phyloP scores from a whole-genome alignment of 2,329 filamentous ascomycete genomes.

The Volutella citrinella region DNA sequence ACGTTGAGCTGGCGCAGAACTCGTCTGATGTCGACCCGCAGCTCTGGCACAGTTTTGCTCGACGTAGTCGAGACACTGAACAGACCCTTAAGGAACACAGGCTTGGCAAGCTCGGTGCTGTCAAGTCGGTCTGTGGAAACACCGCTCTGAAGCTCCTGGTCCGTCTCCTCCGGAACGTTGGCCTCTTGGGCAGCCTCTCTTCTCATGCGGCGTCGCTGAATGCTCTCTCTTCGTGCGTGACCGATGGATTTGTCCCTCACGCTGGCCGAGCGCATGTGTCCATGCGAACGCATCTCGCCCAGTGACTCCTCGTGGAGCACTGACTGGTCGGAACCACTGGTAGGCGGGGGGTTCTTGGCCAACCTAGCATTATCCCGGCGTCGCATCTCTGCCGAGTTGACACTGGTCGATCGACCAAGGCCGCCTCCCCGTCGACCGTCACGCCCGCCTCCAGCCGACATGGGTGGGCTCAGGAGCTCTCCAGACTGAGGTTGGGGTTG shows the following conservation, averaged over 20 bases:
- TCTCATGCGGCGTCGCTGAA: conserved; percentile 76
- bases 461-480: conserved; percentile 73
- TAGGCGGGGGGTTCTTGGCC: conserved; percentile 64
- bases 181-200: conserved; percentile 70
- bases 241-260: conserved; percentile 82
- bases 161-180: conserved; percentile 88
- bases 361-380: conserved; percentile 52
- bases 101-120: conserved; percentile 80
- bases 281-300: conserved; percentile 48
- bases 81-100: conserved; percentile 91
- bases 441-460: conserved; percentile 53
- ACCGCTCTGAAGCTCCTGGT: conserved; percentile 67
- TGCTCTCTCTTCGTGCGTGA: conserved; percentile 86
- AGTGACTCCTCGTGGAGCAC: conserved; percentile 51
- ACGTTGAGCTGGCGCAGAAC: conserved; percentile 85
- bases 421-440: conserved; percentile 61
- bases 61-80: conserved; percentile 98
- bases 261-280: conserved; percentile 58
- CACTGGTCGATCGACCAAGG: conserved; percentile 83
- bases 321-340: conserved; percentile 78
- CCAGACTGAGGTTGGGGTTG: conserved; percentile 77
- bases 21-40: conserved; percentile 84
- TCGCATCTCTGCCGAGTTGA: conserved; percentile 82
- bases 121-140: conserved; percentile 60
- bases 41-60: conserved; percentile 81